phyloP scores from a whole-genome alignment of 2,329 filamentous ascomycete genomes.

The Fusarium compactum region DNA sequence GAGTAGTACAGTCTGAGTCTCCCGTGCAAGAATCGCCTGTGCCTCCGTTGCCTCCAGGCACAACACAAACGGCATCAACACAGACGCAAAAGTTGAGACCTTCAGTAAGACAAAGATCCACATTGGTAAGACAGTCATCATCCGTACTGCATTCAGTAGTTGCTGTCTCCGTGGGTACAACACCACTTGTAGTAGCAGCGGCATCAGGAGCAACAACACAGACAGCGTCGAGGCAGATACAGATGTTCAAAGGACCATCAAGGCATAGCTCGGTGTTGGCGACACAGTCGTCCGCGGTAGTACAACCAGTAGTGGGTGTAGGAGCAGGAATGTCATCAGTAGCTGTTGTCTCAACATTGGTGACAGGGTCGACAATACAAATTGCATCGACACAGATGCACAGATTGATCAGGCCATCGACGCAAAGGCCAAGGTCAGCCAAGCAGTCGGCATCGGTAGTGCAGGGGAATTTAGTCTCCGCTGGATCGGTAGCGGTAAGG shows the following conservation, averaged over 20 bases:
- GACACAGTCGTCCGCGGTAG: background rate
- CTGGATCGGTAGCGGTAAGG: background rate
- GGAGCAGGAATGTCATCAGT: background rate
- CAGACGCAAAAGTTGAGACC: background rate
- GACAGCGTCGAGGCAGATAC: background rate
- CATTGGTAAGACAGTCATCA: background rate
- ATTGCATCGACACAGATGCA: constrained; percentile 9
- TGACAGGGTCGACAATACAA: background rate
- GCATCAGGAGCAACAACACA: background rate
- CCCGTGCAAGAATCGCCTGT: background rate
- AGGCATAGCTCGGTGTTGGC: background rate
- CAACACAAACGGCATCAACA: background rate
- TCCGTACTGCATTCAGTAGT: background rate
- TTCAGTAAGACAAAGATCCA: background rate
- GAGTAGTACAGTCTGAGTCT: background rate
- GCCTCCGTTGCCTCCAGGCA: background rate
- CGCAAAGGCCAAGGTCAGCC: constrained; percentile 1
- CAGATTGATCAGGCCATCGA: constrained; percentile 3
- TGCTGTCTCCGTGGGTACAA: background rate
- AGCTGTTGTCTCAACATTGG: background rate
- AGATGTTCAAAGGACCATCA: background rate
- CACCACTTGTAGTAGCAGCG: background rate
- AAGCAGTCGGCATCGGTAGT: background rate
- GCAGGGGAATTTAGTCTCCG: background rate
- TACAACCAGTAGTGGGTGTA: background rate